phyloP scores from a whole-genome alignment of 2,329 filamentous ascomycete species.

The Alternaria sp. region DNA sequence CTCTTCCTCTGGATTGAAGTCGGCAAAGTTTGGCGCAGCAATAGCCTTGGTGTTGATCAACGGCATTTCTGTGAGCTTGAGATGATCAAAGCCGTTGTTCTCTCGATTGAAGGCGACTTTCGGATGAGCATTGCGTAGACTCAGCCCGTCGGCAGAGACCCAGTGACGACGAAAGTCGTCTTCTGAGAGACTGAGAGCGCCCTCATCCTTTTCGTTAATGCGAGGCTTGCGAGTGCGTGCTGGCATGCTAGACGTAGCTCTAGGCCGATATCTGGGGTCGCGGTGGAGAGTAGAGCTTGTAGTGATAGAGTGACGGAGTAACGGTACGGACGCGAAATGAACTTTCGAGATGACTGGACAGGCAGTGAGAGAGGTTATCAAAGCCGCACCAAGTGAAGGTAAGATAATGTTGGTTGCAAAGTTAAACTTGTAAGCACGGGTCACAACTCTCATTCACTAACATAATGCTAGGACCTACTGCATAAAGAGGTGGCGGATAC shows the following conservation, averaged over 20 bases:
- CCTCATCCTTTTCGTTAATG: background rate
- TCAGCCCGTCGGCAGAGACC: background rate
- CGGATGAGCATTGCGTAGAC: slow-evolving; percentile 1
- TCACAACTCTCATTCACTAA: background rate
- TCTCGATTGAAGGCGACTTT: slow-evolving; percentile 1
- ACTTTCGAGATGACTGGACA: background rate
- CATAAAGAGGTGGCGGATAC: background rate
- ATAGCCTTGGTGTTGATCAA: background rate
- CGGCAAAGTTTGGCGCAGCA: background rate
- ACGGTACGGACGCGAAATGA: background rate
- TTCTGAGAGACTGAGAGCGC: background rate
- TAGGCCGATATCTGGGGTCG: background rate
- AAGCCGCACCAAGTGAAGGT: background rate
- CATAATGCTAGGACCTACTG: background rate
- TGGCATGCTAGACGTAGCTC: background rate
- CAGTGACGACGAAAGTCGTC: slow-evolving; percentile 1
- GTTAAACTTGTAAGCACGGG: background rate
- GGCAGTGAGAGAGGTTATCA: background rate
- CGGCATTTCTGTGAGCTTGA: background rate
- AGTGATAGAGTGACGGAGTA: background rate
- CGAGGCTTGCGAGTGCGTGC: background rate
- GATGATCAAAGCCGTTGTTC: slow-evolving; percentile 5
- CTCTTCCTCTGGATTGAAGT: background rate
- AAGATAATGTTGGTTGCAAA: background rate
- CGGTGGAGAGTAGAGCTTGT: background rate